phyloP scores from a whole-genome alignment of 768 basidiomycete species.

The Amylocystis lapponica region DNA sequence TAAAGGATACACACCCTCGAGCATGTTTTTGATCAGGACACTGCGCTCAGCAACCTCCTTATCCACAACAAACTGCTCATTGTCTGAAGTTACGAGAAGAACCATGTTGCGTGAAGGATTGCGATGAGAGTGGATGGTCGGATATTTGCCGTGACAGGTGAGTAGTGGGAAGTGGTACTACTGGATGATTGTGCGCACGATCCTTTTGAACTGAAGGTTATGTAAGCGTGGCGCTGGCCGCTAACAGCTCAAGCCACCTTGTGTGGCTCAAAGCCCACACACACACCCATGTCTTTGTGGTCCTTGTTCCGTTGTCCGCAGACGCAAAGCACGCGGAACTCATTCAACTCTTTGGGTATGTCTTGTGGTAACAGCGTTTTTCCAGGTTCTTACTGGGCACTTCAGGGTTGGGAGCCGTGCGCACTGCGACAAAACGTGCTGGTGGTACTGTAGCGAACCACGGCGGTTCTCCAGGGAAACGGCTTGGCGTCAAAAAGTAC shows the following conservation, averaged over 20 bases:
- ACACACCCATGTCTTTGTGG: slow-evolving; percentile 14
- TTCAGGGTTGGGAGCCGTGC: slow-evolving; percentile 56
- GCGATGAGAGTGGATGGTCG: neutral
- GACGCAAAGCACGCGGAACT: slow-evolving; percentile 1
- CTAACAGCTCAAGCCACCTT: neutral
- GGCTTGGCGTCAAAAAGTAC: slow-evolving; percentile 94
- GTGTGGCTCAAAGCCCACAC: neutral
- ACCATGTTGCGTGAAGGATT: slow-evolving; percentile 49
- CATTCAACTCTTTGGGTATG: slow-evolving; percentile 11
- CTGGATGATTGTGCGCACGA: neutral
- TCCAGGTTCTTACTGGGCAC: neutral
- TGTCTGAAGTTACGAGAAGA: slow-evolving; percentile 89
- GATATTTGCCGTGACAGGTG: slow-evolving; percentile 18
- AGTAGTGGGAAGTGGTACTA: neutral
- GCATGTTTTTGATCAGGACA: slow-evolving; percentile 99
- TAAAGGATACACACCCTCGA: slow-evolving; percentile 64
- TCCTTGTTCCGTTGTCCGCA: slow-evolving; percentile 6
- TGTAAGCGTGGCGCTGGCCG: neutral
- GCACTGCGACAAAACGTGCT: slow-evolving; percentile 94
- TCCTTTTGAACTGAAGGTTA: slow-evolving; percentile 1
- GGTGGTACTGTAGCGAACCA: slow-evolving; percentile 93
- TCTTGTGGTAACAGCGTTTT: neutral
- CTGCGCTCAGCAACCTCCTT: slow-evolving; percentile 93
- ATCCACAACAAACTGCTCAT: slow-evolving; percentile 90
- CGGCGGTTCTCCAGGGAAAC: slow-evolving; percentile 87